phyloP scores from a whole-genome alignment of 2,329 filamentous ascomycete species.

The Coleophoma crateriformis region DNA sequence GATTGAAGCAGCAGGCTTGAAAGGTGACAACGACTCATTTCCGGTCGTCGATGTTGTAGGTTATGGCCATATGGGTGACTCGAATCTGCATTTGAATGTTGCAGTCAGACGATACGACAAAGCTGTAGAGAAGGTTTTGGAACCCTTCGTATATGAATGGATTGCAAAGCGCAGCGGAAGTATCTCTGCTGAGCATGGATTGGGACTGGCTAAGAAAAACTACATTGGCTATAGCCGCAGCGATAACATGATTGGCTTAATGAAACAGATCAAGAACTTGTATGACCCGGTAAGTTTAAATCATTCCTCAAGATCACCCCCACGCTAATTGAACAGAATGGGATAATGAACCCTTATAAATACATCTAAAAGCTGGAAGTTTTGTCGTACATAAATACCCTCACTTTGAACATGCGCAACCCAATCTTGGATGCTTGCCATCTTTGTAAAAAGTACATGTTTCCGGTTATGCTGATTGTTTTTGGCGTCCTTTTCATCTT shows the following conservation, averaged over 20 bases:
- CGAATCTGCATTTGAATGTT: conserved; percentile 91
- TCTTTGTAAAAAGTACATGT: no score
- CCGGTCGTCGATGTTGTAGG: conserved; percentile 89
- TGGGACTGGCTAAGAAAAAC: conserved; percentile 92
- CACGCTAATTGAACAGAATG: conserved; percentile 57
- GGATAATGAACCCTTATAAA: conserved; percentile 99
- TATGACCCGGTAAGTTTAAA: conserved; percentile 78
- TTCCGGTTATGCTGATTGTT: no score
- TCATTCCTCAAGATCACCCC: background rate
- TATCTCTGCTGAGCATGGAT: conserved; percentile 93
- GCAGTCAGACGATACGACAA: conserved; percentile 79
- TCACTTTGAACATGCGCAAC: background rate
- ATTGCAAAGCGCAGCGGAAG: conserved; percentile 81
- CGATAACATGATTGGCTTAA: conserved; percentile 79
- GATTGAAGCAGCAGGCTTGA: conserved; percentile 67
- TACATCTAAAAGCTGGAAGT: conserved; percentile 57
- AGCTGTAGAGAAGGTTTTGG: conserved; percentile 77
- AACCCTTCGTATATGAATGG: conserved; percentile 98
- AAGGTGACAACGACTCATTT: conserved; percentile 68
- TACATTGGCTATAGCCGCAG: conserved; percentile 91
- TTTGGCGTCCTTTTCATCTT: no score
- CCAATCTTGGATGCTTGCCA: background rate
- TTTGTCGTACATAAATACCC: background rate
- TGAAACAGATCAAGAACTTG: conserved; percentile 91
- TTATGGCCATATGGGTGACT: conserved; percentile 97